These are phyloP conservation scores for Phytophthora fragariaefolia DNA, from an alignment of 352 stramenopile species.

Conservation along the genomic window DNA sequence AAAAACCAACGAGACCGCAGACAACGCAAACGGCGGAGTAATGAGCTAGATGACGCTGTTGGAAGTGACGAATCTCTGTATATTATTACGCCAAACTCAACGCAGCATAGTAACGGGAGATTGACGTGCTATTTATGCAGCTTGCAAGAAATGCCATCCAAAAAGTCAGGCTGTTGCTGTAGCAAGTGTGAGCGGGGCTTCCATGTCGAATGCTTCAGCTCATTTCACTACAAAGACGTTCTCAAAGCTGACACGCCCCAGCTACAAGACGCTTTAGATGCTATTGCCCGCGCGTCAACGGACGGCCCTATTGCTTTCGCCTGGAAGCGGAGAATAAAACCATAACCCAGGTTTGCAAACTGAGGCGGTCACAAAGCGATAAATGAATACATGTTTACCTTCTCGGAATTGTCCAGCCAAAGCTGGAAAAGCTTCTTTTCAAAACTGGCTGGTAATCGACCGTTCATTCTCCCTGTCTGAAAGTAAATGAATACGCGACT, in stretches of 20 bases:
- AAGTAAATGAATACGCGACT: neutral
- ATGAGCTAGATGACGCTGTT: neutral
- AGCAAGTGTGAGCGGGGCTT: conserved; percentile 9
- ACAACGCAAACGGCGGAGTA: neutral
- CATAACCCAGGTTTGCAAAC: neutral
- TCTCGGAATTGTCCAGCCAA: neutral
- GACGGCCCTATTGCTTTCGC: conserved; percentile 14
- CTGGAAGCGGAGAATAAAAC: conserved; percentile 5
- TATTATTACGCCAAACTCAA: neutral
- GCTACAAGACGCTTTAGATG: conserved; percentile 18
- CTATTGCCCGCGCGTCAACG: conserved; percentile 6
- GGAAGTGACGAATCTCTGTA: neutral
- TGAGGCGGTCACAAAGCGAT: neutral
- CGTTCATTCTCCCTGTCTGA: neutral
- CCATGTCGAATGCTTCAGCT: conserved; percentile 11
- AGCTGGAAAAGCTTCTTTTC: neutral
- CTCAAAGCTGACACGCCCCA: neutral
- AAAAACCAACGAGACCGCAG: neutral
- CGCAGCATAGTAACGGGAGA: neutral
- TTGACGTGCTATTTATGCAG: conserved; percentile 5
- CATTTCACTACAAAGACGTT: conserved; percentile 13
- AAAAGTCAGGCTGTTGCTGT: conserved; percentile 10
- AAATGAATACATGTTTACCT: neutral
- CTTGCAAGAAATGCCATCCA: no score
- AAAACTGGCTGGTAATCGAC: neutral